phyloP scores from a whole-genome alignment of 2,329 filamentous ascomycete species.

The Penicillium glabrum region DNA sequence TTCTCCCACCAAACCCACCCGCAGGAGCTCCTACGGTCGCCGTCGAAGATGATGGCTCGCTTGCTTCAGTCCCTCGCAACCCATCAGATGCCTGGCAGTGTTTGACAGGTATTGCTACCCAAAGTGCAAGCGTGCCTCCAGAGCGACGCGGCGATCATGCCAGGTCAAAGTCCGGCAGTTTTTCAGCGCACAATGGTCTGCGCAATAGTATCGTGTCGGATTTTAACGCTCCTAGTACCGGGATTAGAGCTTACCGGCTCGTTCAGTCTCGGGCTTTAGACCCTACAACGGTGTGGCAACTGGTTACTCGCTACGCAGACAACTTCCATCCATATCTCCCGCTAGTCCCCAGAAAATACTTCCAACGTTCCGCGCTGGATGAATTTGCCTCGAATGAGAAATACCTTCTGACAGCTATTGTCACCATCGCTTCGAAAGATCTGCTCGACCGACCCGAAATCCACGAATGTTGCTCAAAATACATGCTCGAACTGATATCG shows the following conservation, averaged over 20 bases:
- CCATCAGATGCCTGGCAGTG: slow-evolving; percentile 52
- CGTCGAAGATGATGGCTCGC: slow-evolving; percentile 42
- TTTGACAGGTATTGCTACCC: slow-evolving; percentile 46
- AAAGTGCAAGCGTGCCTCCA: slow-evolving; percentile 28
- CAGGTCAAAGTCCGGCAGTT: slow-evolving; percentile 21
- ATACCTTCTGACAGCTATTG: slow-evolving; percentile 67
- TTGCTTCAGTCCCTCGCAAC: slow-evolving; percentile 46
- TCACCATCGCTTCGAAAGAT: slow-evolving; percentile 71
- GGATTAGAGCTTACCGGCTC: slow-evolving; percentile 44
- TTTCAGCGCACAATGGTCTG: slow-evolving; percentile 26
- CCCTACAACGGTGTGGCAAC: slow-evolving; percentile 51
- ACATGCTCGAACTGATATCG: slow-evolving; percentile 70
- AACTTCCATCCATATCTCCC: slow-evolving; percentile 71
- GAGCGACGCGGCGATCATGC: slow-evolving; percentile 23
- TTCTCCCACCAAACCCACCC: slow-evolving; percentile 33
- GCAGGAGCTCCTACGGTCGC: slow-evolving; percentile 32
- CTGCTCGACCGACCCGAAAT: slow-evolving; percentile 63
- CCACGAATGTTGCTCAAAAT: slow-evolving; percentile 65
- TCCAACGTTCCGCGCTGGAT: slow-evolving; percentile 55
- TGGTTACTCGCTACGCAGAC: slow-evolving; percentile 61
- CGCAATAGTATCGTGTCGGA: slow-evolving; percentile 28
- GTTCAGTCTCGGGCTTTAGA: slow-evolving; percentile 48
- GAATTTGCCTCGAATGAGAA: slow-evolving; percentile 61
- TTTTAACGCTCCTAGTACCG: slow-evolving; percentile 27
- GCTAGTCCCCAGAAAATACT: slow-evolving; percentile 61